These are phyloP conservation scores for Saraca asoca DNA, from an alignment of 331 rosid genomes.

Conservation along the genomic window DNA sequence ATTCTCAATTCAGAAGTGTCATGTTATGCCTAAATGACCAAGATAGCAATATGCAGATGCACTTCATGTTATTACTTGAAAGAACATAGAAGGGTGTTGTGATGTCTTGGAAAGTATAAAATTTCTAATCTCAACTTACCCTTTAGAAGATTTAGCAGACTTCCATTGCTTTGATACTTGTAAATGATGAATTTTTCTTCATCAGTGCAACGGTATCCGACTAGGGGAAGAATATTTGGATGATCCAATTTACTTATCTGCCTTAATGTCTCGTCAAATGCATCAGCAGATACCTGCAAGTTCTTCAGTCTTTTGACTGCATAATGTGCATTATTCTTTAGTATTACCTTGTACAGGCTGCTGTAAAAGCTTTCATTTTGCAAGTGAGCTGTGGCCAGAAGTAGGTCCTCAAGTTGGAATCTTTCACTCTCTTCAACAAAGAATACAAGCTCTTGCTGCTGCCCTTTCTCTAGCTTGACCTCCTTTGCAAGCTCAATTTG, in stretches of 20 bases:
- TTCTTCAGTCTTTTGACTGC: conserved; percentile 74
- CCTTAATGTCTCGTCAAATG: conserved; percentile 56
- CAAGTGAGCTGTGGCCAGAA: conserved; percentile 63
- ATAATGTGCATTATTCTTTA: conserved; percentile 49
- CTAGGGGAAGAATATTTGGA: conserved; percentile 71
- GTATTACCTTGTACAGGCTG: conserved; percentile 65
- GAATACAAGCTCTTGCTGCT: conserved; percentile 61
- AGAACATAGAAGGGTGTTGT: conserved; percentile 1
- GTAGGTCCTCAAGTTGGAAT: conserved; percentile 65
- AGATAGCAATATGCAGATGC: not conserved
- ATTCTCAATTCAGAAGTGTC: not conserved
- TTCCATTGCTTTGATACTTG: conserved; percentile 80
- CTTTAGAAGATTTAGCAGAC: conserved; percentile 62
- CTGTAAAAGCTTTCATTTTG: conserved; percentile 54
- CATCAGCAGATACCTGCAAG: conserved; percentile 54
- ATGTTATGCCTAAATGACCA: conserved; percentile 11
- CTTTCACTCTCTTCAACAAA: conserved; percentile 61
- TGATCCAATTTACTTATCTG: conserved; percentile 55
- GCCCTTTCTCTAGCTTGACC: conserved; percentile 35
- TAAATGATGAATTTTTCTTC: conserved; percentile 75
- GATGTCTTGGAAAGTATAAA: not conserved
- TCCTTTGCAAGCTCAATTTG: conserved; percentile 36
- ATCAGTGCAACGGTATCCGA: conserved; percentile 56
- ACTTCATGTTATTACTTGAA: not conserved
- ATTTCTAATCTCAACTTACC: conserved; percentile 41